phyloP scores from a whole-genome alignment of 2,329 filamentous ascomycete species.

The Knufia fluminis region DNA sequence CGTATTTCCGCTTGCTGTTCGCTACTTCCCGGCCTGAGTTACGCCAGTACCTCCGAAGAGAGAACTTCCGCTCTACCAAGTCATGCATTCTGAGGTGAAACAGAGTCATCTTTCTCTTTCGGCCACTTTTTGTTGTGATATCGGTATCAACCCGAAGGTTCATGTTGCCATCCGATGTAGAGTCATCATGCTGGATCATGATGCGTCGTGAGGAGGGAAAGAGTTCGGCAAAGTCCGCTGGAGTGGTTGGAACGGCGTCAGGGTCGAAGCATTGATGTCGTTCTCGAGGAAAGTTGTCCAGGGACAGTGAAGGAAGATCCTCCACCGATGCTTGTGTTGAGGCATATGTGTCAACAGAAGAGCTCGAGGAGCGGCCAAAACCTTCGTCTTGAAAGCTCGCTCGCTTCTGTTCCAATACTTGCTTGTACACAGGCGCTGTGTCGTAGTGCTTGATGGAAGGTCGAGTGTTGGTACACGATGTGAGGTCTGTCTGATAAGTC shows the following conservation, averaged over 20 bases:
- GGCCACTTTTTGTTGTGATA: slow-evolving; percentile 47
- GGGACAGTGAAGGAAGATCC: slow-evolving; percentile 7
- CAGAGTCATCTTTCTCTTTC: slow-evolving; percentile 60
- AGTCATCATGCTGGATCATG: slow-evolving; percentile 80
- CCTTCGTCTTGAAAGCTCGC: slow-evolving; percentile 15
- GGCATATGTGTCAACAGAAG: slow-evolving; percentile 69
- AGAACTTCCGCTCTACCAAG: slow-evolving; percentile 75
- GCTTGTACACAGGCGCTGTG: slow-evolving; percentile 10
- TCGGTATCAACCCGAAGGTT: slow-evolving; percentile 83
- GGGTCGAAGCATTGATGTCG: slow-evolving; percentile 53
- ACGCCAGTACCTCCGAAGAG: slow-evolving; percentile 80
- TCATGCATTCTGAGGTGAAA: slow-evolving; percentile 96
- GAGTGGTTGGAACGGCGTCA: slow-evolving; percentile 65
- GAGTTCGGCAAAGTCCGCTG: slow-evolving; percentile 69
- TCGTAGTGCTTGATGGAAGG: slow-evolving; percentile 12
- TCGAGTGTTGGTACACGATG: slow-evolving; percentile 19
- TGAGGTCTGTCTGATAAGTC: slow-evolving; percentile 19
- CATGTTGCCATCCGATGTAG: slow-evolving; percentile 88
- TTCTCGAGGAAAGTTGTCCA: slow-evolving; percentile 24
- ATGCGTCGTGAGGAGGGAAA: slow-evolving; percentile 80
- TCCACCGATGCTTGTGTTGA: slow-evolving; percentile 51
- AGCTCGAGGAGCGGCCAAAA: slow-evolving; percentile 30
- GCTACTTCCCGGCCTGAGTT: slow-evolving; percentile 91
- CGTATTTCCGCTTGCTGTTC: slow-evolving; percentile 65
- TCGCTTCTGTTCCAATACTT: slow-evolving; percentile 8